A percentile compares a stretch with the other conserved stretches of the same genome.
These are phyloP conservation scores for Stentor coeruleus DNA, from an alignment of 73 alveolate genomes.

Conservation along the genomic window DNA sequence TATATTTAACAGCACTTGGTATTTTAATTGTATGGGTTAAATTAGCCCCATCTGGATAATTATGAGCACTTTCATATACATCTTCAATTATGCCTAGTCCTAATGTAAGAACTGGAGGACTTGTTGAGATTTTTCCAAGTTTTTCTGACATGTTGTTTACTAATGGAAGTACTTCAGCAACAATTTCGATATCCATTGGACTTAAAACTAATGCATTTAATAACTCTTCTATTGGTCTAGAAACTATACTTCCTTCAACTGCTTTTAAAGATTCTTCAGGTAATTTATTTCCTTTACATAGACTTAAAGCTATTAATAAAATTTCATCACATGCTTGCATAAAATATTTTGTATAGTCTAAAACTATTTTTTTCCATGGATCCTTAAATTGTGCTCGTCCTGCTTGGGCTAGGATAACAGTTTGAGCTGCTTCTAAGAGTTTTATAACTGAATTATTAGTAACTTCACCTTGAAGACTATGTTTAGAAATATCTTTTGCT, in stretches of 20 bases:
- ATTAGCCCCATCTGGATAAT: conserved; percentile 2
- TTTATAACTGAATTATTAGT: neutral
- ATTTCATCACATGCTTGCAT: neutral
- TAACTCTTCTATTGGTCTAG: neutral
- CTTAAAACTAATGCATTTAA: neutral
- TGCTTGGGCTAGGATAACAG: neutral
- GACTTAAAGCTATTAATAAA: neutral
- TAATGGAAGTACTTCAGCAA: neutral
- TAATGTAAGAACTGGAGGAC: neutral
- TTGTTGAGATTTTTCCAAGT: neutral
- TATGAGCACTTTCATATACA: conserved; percentile 19
- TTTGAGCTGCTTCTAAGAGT: neutral
- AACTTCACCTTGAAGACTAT: neutral
- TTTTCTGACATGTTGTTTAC: neutral
- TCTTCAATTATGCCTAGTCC: neutral
- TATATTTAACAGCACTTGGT: conserved; percentile 2
- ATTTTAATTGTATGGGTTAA: neutral
- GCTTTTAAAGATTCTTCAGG: neutral
- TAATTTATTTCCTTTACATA: neutral
- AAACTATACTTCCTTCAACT: neutral
- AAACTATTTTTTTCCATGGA: neutral
- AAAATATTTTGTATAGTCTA: neutral
- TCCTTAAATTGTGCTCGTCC: neutral
- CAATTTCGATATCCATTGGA: neutral
- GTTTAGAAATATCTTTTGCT: neutral